Evolutionary conservation across 2,329 filamentous ascomycete species (phyloP), one percentile per base, ranked within the genome.

Genomic region (Ascochyta clinopodiicola): DNA sequence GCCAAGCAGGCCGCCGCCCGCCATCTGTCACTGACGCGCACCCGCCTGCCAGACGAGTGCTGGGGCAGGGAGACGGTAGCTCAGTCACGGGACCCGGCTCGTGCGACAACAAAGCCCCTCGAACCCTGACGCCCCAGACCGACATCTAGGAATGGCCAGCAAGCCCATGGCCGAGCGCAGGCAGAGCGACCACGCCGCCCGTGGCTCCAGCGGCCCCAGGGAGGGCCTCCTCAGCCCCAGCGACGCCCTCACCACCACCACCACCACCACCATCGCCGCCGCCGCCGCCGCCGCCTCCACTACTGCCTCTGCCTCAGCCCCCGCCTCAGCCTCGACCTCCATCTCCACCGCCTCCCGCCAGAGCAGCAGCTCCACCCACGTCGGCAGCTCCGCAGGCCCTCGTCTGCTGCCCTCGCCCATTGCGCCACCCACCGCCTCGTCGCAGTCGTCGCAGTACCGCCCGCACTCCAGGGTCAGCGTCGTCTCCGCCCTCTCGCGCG

Each of bases 331-430:
- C 36, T 44, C 59, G 45, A 51, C 50, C 60, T 51, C 59, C 42
- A 44, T 58, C 34, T 44, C 59, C 47, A 52, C 57, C 37, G 38
- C 63, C 44, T 43, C 59, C 24, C 49, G 32, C 39, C 47, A 55
- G 31, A 53, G 43, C 51, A 48, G 46, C 47, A 53, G 46, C 52
- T 51, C 46, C 52, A 46, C 52, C n/a, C 38, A 36, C 37, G 36
- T 43, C 52, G 52, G 52, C 46, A 48, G 52, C 46, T 21, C 52
- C 52, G 52, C 36, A 35, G 35, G 27, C 40, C 10, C 45, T 58
- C 67, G 51, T 31, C 66, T 75, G 27, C 69, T 72, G 22, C 71
- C 72, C 37, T 73, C 73, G 51, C 66, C 70, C 45, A 60, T 71
- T 34, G 67, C 70, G 31, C 65, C 68, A 34, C 70, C 69, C n/a